Evolutionary conservation across 2,329 filamentous ascomycete genomes (phyloP), one percentile per base, ranked within the genome.

Genomic region (Microcyclospora pomicola): DNA sequence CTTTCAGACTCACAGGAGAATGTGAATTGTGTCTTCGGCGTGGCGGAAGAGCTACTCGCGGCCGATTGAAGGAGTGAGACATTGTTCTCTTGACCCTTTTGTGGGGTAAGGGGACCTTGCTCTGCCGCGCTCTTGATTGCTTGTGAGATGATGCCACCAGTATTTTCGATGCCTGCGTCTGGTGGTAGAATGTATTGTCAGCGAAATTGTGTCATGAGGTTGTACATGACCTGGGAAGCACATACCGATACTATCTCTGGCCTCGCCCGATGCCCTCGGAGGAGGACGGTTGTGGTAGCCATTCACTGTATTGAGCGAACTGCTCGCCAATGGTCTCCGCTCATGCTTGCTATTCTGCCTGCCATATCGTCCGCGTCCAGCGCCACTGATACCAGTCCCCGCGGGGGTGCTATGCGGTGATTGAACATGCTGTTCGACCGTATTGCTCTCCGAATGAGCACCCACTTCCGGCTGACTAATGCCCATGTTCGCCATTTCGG

Each of bases 1-100:
- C 86, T 84, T 55, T 91, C 85, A 1, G 87, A 88, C 52, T 92
- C 83, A 60, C 86, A 95, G 10, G 85, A 93, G 56, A 98, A 98
- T 9, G 91, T 98, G 58, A 98, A 98, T 51, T 95, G 85, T 0
- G 82, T 81, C 40, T 86, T 84, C 5, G 80, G 74, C 4, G 82
- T 76, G 28, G 72, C 76, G 3, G 72, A 56, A 51, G 74, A 79
- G 41, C 46, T 49, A 15, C 68, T 67, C 5, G 68, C 61, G 13
- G 72, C 65, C 58, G 81, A 76, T 55, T 84, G 80, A 40, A 84
- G 78, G 35, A 92, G 63, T 42, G 87, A 69, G 58, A 81, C 88
- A 45, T 80, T 69, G 59, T 85, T 91, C 54, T 88, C 82, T 55
- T 85, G 78, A 11, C 78, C 81, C 49, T 68, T 71, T 15, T 62